Evolutionary conservation across 768 basidiomycete genomes (phyloP).

Genomic region (Dendrothele bispora): DNA sequence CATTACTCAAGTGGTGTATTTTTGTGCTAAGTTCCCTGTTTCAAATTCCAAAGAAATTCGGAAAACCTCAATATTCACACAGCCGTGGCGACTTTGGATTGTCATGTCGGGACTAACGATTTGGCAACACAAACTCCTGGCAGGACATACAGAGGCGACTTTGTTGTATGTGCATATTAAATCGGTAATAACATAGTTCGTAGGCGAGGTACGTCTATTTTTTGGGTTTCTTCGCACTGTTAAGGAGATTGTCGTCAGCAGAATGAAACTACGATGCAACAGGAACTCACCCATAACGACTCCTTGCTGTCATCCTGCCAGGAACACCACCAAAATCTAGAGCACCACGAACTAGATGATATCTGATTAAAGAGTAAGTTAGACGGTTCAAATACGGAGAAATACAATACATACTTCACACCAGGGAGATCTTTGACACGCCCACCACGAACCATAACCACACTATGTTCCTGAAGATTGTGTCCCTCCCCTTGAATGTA

Average conservation of each 20-base stretch:
- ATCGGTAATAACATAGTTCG: too few species aligned
- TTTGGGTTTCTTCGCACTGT: constrained; percentile 87
- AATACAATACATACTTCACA: constrained; percentile 65
- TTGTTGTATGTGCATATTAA: too few species aligned
- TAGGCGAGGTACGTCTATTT: too few species aligned
- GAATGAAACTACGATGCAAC: constrained; percentile 6
- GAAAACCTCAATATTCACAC: too few species aligned
- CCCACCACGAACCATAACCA: constrained; percentile 93
- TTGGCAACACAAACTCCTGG: too few species aligned
- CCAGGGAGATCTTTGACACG: constrained; percentile 97
- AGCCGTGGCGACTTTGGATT: too few species aligned
- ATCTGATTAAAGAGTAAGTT: constrained; percentile 48
- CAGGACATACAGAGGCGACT: too few species aligned
- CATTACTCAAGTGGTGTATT: too few species aligned
- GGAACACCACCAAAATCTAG: constrained; percentile 91
- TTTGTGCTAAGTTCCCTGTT: too few species aligned
- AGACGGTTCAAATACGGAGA: too few species aligned
- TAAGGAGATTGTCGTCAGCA: constrained; percentile 5
- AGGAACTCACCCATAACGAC: constrained; percentile 81
- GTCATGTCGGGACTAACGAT: too few species aligned
- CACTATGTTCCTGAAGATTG: constrained; percentile 96
- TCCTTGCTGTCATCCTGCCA: constrained; percentile 75
- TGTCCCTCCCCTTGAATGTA: constrained; percentile 98
- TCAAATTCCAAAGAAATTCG: too few species aligned
- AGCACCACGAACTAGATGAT: constrained; percentile 93